phyloP scores from a whole-genome alignment of 768 basidiomycete species.

The Goffeauzyma gilvescens region DNA sequence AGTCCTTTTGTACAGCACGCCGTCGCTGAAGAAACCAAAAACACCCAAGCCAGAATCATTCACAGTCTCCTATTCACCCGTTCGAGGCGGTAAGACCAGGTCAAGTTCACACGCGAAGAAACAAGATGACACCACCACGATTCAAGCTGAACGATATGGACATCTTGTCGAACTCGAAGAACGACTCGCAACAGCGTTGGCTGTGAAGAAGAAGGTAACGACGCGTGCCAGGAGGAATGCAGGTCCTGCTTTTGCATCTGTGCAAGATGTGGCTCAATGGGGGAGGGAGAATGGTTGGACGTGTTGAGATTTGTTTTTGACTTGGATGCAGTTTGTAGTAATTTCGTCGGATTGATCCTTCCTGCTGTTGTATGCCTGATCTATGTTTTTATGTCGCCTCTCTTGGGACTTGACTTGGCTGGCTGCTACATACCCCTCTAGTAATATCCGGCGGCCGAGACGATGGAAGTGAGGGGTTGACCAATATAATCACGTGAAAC shows the following conservation, averaged over 20 bases:
- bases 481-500: too few species aligned
- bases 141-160: background rate
- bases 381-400: too few species aligned
- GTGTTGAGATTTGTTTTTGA: background rate
- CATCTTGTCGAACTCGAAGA: background rate
- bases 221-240: too few species aligned
- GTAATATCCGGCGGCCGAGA: too few species aligned
- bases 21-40: slow-evolving; percentile 4
- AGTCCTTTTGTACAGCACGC: slow-evolving; percentile 5
- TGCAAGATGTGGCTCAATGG: background rate
- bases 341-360: too few species aligned
- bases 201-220: background rate
- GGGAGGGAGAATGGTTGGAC: background rate
- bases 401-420: too few species aligned
- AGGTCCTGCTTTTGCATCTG: too few species aligned
- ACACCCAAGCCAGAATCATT: too few species aligned
- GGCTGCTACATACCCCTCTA: too few species aligned
- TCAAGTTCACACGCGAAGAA: background rate
- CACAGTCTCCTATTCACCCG: too few species aligned
- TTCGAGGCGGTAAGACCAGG: background rate
- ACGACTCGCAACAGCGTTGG: background rate
- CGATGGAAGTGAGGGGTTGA: too few species aligned
- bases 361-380: too few species aligned
- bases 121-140: background rate
- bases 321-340: background rate